phyloP scores from a whole-genome alignment of 1,284 basidiomycete genomes.

The Omphalotus olearius region DNA sequence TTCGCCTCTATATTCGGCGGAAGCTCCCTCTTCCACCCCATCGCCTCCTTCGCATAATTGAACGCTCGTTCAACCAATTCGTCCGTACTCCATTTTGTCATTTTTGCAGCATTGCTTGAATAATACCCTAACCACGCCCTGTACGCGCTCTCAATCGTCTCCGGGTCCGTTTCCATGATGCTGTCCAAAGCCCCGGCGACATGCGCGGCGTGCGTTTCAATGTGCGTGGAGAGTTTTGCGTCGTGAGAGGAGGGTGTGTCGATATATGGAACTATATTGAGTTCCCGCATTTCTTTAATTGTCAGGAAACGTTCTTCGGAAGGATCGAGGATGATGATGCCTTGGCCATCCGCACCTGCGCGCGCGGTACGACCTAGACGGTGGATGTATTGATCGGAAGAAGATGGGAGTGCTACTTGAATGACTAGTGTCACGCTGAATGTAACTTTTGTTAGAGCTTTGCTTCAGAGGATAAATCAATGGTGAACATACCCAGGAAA shows the following conservation, averaged over 20 bases:
- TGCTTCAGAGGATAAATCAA: conserved; percentile 42
- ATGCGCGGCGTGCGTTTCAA: conserved; percentile 6
- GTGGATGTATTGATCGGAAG: conserved; percentile 84
- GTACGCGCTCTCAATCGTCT: conserved; percentile 50
- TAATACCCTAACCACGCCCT: conserved; percentile 60
- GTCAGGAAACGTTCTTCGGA: conserved; percentile 53
- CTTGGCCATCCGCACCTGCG: conserved; percentile 67
- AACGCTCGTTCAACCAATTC: conserved; percentile 43
- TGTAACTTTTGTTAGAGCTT: conserved; percentile 26
- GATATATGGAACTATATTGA: conserved; percentile 19
- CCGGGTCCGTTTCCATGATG: conserved; percentile 23
- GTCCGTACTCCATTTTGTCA: conserved; percentile 36
- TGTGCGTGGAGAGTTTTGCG: conserved; percentile 3
- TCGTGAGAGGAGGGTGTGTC: conserved; percentile 24
- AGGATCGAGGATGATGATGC: conserved; percentile 54
- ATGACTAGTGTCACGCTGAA: conserved; percentile 53
- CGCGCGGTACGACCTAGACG: conserved; percentile 90
- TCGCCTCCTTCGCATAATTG: conserved; percentile 37
- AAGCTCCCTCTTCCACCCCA: conserved; percentile 35
- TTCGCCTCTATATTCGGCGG: conserved; percentile 43
- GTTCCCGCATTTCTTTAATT: conserved; percentile 33
- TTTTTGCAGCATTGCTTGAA: conserved; percentile 34
- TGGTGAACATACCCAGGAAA: conserved; percentile 68
- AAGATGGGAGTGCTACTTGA: conserved; percentile 75
- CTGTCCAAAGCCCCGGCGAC: conserved; percentile 21